Evolutionary conservation across 2,329 filamentous ascomycete species (phyloP), one percentile per base, ranked within the genome.

Genomic region (Penicillium occitanis): DNA sequence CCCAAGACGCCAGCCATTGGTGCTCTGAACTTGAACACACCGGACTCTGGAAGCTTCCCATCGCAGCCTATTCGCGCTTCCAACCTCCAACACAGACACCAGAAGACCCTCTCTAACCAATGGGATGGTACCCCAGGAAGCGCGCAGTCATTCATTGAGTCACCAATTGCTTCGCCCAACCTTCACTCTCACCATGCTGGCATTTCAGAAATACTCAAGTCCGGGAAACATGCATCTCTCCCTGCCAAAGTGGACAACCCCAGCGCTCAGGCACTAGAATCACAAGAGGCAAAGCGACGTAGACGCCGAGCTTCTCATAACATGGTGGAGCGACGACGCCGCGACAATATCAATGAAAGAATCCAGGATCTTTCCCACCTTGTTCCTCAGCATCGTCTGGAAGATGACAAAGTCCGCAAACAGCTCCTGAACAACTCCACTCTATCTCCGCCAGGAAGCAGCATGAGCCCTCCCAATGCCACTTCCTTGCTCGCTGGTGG

Each of bases 271-370:
- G 81, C 83, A 17, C 84, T 90, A 62, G 91, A 95, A 64, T 90
- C 92, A 0, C 93, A 97, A 74, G 95, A 98, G 77, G 93, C 93
- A 73, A 98, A 98, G 86, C 88, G 93, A 72, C 92, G 94, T 77
- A 87, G 93, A 68, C 88, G 95, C 67, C 87, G 95, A 46, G 95
- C 97, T 74, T 98, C 94, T 0, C 95, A 99, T 81, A 98, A 99
- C 76, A 85, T 96, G 46, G 95, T 99, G 11, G 95, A 99, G 81
- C 92, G 95, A 65, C 90, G 95, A 61, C 90, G 95, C 68, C 88
- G 95, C 68, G 95, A 98, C 81, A 98, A 98, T 76, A 99, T 99
- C 83, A 99, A 99, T 72, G 95, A 99, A 79, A 89, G 95, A 51
- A 99, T 99, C 69, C 94, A 98, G 74, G 95, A 99, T 75, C 86